Evolutionary conservation across 768 basidiomycete species (phyloP), one percentile per base, ranked within the genome.

Genomic region (Boletus speciosus): DNA sequence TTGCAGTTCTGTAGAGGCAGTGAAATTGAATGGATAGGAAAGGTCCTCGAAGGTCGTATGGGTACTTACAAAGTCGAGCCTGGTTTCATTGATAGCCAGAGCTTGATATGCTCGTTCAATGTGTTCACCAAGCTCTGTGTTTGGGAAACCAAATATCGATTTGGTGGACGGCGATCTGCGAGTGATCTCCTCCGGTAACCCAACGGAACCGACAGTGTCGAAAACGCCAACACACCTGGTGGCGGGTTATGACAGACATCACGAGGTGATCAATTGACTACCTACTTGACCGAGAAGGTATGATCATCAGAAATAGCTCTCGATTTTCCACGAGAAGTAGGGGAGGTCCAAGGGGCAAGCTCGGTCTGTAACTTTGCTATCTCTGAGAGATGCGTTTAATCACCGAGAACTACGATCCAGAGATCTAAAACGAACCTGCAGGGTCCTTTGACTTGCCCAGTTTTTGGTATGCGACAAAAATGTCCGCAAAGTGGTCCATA

Each of bases 141-240:
- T 83, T 11, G 76, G 77, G 63, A 89, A 88, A 21, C 88, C 88
- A 59, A 86, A 88, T 4, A 87, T 69, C 5, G 74, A 76, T 49
- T 70, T 74, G 14, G 76, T 66, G 51, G 75, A 77, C 15, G 75
- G 67, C 11, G 76, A 75, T 16, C 71, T 68, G 41, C 75, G 67
- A 3, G 76, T 76, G 15, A 89, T 61, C 60, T 88, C 86, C 61
- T 83, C 83, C 1, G 88, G 88, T 15, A 90, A 68, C 10, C 86
- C 86, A 29, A 87, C 66, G 11, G 86, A 78, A 14, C 86, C 86
- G n/a, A 89, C 88, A 6, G 88, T 90, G 61, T 90, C 88, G 61
- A 84, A 90, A 19, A 90, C 86, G 2, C 87, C 87, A 49, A 90
- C 60, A 57, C 84, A 85, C 67, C 83, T 85, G 58, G 32, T 55